Conservation (phyloP, 1,284 basidiomycete genomes). For the Trametes versicolor region DNA sequence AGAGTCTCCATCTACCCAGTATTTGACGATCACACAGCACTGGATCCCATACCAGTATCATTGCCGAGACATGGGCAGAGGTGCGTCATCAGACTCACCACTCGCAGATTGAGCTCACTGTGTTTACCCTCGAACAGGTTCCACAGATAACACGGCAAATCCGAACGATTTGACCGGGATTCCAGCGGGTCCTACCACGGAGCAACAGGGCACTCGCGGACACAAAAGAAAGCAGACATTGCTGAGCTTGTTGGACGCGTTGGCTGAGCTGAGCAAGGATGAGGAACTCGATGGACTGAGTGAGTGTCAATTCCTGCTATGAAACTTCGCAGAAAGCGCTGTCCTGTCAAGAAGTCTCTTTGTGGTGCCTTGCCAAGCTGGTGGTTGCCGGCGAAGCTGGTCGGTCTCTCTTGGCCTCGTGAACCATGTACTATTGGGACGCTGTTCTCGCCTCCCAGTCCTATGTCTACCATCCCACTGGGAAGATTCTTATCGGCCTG, state of each 20-base stretch:
- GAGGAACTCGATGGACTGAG: constrained; percentile 53
- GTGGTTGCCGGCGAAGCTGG: too few species aligned
- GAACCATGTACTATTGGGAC: background rate
- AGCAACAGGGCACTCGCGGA: constrained; percentile 31
- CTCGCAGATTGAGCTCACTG: background rate
- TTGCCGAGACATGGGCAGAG: constrained; percentile 36
- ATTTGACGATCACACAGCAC: constrained; percentile 22
- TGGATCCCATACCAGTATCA: constrained; percentile 26
- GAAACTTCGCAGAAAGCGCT: background rate
- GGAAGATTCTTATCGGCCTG: background rate
- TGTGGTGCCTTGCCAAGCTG: background rate
- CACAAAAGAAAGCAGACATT: constrained; percentile 66
- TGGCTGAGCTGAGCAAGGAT: constrained; percentile 66
- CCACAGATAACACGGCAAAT: constrained; percentile 26
- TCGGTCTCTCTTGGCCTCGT: background rate
- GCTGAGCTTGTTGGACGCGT: constrained; percentile 68
- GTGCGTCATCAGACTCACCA: constrained; percentile 30
- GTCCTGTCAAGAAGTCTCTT: background rate
- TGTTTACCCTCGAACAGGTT: constrained; percentile 5
- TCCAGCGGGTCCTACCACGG: constrained; percentile 22
- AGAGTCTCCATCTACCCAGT: background rate
- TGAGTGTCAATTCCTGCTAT: constrained; percentile 40
- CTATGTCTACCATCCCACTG: background rate
- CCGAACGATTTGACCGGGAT: constrained; percentile 46
- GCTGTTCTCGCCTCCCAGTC: too few species aligned